Base-by-base conservation (phyloP, 805 yeast species). In the Pichia paraexigua region DNA sequence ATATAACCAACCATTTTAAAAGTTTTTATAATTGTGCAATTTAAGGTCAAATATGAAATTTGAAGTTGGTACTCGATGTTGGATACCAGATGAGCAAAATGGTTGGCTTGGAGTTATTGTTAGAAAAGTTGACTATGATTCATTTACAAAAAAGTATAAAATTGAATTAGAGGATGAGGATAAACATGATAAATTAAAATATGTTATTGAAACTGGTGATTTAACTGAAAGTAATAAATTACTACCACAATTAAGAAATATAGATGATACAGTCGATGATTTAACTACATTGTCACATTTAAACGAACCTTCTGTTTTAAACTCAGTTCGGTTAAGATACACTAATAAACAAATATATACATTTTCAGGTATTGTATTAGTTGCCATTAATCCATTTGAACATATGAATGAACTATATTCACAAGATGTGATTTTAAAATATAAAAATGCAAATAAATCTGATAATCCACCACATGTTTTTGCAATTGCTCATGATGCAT, bases 401-500 rank as follows among this genome's bases (percentile, higher is more conserved):
- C 77, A 85, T 57, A 86, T 90, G 39, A 97, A 90, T 65, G 87
- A 87, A 61, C 72, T 92, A 44, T 92, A 92, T 68, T 82, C 96
- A 2, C 87, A 85, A 41, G 96, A 91, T 60, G 85, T 90, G 63
- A 88, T 92, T 53, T 95, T 88, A 67, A 91, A 95, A 20, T 92
- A 92, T 65, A 87, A 96, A 15, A 95, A 96, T 32, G 87, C 84
- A 65, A 78, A 86, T 61, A 78, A 96, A 63, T 96, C 96, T 45
- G 97, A 91, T 66, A 79, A 89, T 58, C 97, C 91, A 61, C 99
- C 99, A 5, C 99, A 92, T 74, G 74, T 92, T 64, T 92, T 92
- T 68, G 96, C 97, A 40, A 92, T 92, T 60, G 98, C 99, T 27
- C 97, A 91, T 68, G 97, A 92, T 61, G 97, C 98, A 8, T 91